Evolutionary conservation across 1,284 basidiomycete genomes (phyloP).

Genomic region (Bothia castanella): DNA sequence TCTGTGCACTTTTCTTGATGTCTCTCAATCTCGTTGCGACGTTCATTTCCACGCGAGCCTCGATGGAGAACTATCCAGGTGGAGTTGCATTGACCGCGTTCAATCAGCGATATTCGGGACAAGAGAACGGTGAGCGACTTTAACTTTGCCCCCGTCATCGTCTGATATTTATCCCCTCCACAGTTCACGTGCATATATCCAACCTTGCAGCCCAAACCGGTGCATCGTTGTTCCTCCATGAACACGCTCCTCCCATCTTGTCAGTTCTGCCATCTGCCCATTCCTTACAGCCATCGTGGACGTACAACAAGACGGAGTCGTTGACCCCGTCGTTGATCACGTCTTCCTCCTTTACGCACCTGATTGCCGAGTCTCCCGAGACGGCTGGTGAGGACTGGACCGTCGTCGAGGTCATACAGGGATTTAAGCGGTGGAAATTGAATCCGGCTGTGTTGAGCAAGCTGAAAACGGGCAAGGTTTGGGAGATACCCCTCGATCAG

Average conservation of each 20-base stretch:
- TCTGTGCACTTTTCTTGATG: conserved; percentile 47
- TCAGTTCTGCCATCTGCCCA: conserved; percentile 15
- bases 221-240: conserved; percentile 83
- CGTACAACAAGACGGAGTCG: conserved; percentile 77
- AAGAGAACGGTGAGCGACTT: conserved; percentile 32
- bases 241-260: conserved; percentile 50
- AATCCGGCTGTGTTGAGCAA: conserved; percentile 20
- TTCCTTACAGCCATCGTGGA: conserved; percentile 40
- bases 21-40: conserved; percentile 52
- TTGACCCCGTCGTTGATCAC: conserved; percentile 43
- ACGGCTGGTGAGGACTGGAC: conserved; percentile 36
- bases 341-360: conserved; percentile 52
- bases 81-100: conserved; percentile 69
- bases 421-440: conserved; percentile 49
- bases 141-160: neutral
- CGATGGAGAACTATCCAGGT: conserved; percentile 86
- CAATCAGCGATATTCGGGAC: conserved; percentile 46
- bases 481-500: conserved; percentile 24
- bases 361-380: conserved; percentile 46
- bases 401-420: conserved; percentile 41
- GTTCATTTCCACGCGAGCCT: conserved; percentile 52
- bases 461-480: conserved; percentile 24
- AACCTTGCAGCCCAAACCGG: conserved; percentile 89
- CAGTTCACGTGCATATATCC: conserved; percentile 70
- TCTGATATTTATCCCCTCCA: neutral